phyloP scores from a whole-genome alignment of 108 stramenopile genomes.

The Cyclotella distinguenda region DNA sequence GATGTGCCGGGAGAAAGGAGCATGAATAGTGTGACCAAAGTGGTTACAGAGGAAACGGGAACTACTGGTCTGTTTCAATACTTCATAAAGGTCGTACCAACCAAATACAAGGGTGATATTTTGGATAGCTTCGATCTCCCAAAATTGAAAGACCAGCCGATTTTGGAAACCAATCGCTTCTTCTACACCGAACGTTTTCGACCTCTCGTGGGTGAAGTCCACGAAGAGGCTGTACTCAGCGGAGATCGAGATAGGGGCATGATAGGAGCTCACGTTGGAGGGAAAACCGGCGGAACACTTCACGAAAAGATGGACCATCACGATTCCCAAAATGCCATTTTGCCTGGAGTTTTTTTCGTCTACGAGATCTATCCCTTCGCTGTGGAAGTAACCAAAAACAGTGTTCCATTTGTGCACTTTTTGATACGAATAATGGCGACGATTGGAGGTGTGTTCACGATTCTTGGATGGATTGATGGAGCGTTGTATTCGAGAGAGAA shows the following conservation, averaged over 20 bases:
- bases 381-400: constrained; percentile 78
- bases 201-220: constrained; percentile 79
- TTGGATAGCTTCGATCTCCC: constrained; percentile 18
- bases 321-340: constrained; percentile 68
- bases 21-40: constrained; percentile 72
- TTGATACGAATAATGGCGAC: constrained; percentile 92
- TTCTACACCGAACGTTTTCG: constrained; percentile 88
- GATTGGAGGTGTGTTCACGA: constrained; percentile 92
- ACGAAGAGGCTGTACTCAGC: constrained; percentile 42
- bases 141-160: constrained; percentile 3
- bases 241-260: constrained; percentile 43
- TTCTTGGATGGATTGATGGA: constrained; percentile 73
- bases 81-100: constrained; percentile 94
- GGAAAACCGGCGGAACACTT: constrained; percentile 51
- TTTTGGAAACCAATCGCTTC: constrained; percentile 82
- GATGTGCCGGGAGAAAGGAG: constrained; percentile 36
- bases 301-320: constrained; percentile 76
- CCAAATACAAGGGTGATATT: constrained; percentile 63
- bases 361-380: constrained; percentile 98
- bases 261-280: constrained; percentile 49
- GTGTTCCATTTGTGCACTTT: constrained; percentile 84
- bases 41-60: constrained; percentile 69
- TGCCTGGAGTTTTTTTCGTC: constrained; percentile 97
- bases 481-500: constrained; percentile 51
- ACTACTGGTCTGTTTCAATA: constrained; percentile 94